These are phyloP conservation scores for Nepenthes mirabilis DNA, from an alignment of 148 eudicot genomes.

Conservation along the genomic window DNA sequence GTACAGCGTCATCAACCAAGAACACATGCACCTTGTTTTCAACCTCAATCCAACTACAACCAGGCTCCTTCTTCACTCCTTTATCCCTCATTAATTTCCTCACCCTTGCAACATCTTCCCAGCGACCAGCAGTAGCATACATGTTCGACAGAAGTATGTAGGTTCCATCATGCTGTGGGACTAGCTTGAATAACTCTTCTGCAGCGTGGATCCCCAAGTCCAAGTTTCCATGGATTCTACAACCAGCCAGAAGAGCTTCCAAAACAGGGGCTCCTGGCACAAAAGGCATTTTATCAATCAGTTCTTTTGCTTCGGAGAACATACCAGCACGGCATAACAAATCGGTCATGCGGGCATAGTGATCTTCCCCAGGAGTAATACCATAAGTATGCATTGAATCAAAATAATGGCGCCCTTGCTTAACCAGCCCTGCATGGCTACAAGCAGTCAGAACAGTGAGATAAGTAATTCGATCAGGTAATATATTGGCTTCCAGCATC, in stretches of 20 bases:
- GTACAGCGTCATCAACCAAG: slow-evolving; percentile 43
- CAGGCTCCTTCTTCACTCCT: slow-evolving; percentile 70
- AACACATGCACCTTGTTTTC: slow-evolving; percentile 48
- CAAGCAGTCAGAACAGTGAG: slow-evolving; percentile 54
- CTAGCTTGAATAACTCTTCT: slow-evolving; percentile 27
- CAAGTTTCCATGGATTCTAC: slow-evolving; percentile 38
- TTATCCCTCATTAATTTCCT: slow-evolving; percentile 46
- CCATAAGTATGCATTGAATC: slow-evolving; percentile 30
- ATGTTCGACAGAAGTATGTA: slow-evolving; percentile 48
- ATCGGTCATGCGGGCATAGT: slow-evolving; percentile 49
- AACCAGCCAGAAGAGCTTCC: slow-evolving; percentile 59
- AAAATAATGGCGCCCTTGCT: slow-evolving; percentile 37
- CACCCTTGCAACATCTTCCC: slow-evolving; percentile 42
- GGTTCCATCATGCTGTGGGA: slow-evolving; percentile 48
- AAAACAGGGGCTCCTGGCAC: slow-evolving; percentile 39
- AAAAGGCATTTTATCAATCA: slow-evolving; percentile 33
- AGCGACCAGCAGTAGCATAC: slow-evolving; percentile 38
- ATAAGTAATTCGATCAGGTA: slow-evolving; percentile 47
- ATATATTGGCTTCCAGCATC: slow-evolving; percentile 35
- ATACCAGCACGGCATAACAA: slow-evolving; percentile 51
- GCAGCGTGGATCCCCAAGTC: slow-evolving; percentile 48
- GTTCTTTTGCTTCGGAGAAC: slow-evolving; percentile 41
- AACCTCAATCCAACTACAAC: slow-evolving; percentile 62
- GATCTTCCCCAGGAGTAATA: slow-evolving; percentile 51
- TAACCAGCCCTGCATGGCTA: slow-evolving; percentile 51